A percentile compares a stretch with the other conserved stretches of the same genome.
Evolutionary conservation across 106 monocot genomes (phyloP).

Genomic region (Xerophyta viscosa): DNA sequence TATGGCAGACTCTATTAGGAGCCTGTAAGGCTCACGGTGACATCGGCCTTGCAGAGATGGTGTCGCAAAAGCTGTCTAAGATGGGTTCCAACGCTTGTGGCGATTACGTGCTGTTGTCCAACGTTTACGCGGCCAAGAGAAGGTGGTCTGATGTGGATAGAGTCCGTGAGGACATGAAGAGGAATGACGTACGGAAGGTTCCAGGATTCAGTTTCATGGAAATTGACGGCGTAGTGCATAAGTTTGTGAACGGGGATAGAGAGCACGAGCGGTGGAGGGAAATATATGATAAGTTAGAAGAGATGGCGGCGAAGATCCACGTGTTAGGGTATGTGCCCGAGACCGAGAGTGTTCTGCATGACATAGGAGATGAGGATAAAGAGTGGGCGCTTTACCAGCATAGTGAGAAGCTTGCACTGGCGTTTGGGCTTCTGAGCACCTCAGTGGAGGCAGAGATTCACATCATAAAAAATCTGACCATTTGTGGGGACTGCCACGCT

Average conservation of each 20-base stretch:
- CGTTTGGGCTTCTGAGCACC: slow-evolving; percentile 29
- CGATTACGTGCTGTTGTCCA: slow-evolving; percentile 87
- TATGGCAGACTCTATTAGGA: slow-evolving; percentile 89
- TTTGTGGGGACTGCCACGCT: slow-evolving; percentile 53
- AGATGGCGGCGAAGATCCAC: slow-evolving; percentile 39
- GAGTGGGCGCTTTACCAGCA: slow-evolving; percentile 58
- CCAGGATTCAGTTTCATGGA: slow-evolving; percentile 74
- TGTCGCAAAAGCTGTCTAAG: slow-evolving; percentile 34
- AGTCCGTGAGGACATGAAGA: slow-evolving; percentile 57
- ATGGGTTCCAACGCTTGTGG: slow-evolving; percentile 60
- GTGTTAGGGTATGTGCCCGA: slow-evolving; percentile 60
- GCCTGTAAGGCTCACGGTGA: slow-evolving; percentile 62
- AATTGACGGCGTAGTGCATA: slow-evolving; percentile 40
- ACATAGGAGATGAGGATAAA: slow-evolving; percentile 87
- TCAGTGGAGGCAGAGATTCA: slow-evolving; percentile 8
- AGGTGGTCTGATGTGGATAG: slow-evolving; percentile 76
- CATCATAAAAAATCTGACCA: slow-evolving; percentile 56
- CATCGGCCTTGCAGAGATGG: slow-evolving; percentile 50
- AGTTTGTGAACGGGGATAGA: slow-evolving; percentile 66
- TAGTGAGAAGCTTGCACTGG: slow-evolving; percentile 65
- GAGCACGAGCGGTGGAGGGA: slow-evolving; percentile 52
- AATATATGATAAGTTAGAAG: slow-evolving; percentile 52
- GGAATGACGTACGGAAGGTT: slow-evolving; percentile 55
- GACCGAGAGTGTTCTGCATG: slow-evolving; percentile 61
- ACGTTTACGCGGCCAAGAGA: slow-evolving; percentile 66